phyloP scores from a whole-genome alignment of 805 yeast species.

The Candida maris region DNA sequence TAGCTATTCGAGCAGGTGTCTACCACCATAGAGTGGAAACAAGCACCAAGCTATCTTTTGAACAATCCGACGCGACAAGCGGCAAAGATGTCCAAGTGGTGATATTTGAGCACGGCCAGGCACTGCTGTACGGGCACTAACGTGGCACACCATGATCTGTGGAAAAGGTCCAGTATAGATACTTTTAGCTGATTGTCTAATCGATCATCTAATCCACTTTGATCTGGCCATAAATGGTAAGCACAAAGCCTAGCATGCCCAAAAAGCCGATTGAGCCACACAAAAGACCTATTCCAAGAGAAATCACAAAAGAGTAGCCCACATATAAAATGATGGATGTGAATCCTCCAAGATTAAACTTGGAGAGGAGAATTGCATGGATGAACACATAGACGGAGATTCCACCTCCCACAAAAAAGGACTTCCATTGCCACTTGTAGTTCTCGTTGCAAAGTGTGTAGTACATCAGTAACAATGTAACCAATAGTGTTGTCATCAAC shows the following conservation, averaged over 20 bases:
- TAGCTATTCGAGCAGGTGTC: too few species aligned
- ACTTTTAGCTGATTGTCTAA: too few species aligned
- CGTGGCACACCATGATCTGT: too few species aligned
- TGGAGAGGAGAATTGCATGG: constrained; percentile 74
- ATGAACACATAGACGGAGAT: constrained; percentile 79
- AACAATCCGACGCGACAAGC: too few species aligned
- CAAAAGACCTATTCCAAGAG: constrained; percentile 67
- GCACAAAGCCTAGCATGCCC: constrained; percentile 67
- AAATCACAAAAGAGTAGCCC: constrained; percentile 76
- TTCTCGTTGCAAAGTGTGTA: constrained; percentile 85
- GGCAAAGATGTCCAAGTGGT: too few species aligned
- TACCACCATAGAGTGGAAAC: too few species aligned
- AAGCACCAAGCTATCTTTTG: too few species aligned
- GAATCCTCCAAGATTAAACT: constrained; percentile 66
- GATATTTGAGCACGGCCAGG: too few species aligned
- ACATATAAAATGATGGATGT: constrained; percentile 74
- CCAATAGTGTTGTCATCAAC: constrained; percentile 75
- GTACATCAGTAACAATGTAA: constrained; percentile 76
- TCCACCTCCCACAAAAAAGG: constrained; percentile 83
- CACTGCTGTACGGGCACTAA: too few species aligned
- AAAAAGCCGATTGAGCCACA: constrained; percentile 89
- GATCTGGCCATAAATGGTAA: constrained; percentile 77
- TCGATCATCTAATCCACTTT: constrained; percentile 80
- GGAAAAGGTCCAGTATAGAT: too few species aligned
- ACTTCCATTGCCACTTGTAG: constrained; percentile 97